Evolutionary conservation across 257 asterid species (phyloP), one percentile per base, ranked within the genome.

Genomic region (Nicotiana benthamiana): DNA sequence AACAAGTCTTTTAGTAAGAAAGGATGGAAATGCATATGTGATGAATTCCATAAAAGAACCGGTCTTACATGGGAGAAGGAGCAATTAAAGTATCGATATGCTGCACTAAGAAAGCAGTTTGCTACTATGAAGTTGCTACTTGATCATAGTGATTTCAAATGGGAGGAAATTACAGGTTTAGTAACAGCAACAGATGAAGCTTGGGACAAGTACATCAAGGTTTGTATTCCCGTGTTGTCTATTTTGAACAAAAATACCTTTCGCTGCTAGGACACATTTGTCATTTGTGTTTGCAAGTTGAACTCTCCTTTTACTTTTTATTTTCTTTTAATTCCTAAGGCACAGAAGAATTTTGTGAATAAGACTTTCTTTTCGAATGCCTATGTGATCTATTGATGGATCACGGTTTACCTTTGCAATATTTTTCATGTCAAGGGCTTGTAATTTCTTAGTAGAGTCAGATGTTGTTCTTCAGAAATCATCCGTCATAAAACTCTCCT

Each of bases 51-150:
- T 34, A 86, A 86, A 65, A 90, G 91, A 87, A 92, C 95, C 6
- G 96, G 94, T 68, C 83, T 86, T 40, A 86, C 88, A 80, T 93
- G 98, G 98, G 96, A 93, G 59, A 87, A 80, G 57, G 98, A 93
- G 57, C 97, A 92, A 75, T 76, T 93, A 85, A 93, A 90, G 91
- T 87, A 90, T 85, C 93, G 92, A 75, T 89, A 88, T 79, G 83
- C 81, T 75, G 88, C 90, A 85, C 86, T 93, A 70, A 90, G 97
- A 83, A 93, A 91, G 89, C 96, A 86, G 79, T 93, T 89, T 84
- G 61, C 80, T 68, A 82, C 26, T 78, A 88, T 88, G 28, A 76
- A 88, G 16, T 52, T 82, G 81, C 87, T 93, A 63, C 91, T 93
- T 43, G 85, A 84, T 78, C 90, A 88, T 64, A 86, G 87, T 54